Conservation (phyloP, 2,329 filamentous ascomycete species). For the Fusarium pininemorale region DNA sequence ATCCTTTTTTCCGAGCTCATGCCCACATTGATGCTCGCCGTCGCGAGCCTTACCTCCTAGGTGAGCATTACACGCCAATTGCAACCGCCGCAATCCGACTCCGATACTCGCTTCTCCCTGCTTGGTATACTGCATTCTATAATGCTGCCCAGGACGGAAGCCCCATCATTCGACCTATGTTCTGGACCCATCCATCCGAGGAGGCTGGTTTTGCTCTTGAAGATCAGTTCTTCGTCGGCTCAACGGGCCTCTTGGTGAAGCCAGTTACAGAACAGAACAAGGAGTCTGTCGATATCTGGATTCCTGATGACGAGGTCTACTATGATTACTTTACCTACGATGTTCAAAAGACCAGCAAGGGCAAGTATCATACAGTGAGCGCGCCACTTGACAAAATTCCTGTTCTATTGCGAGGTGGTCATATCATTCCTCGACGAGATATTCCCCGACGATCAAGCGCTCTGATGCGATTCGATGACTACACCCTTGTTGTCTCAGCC, state of each 20-base stretch:
- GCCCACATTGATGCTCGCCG: constrained; percentile 96
- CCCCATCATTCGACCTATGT: constrained; percentile 91
- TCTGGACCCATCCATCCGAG: constrained; percentile 88
- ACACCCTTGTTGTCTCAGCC: constrained; percentile 83
- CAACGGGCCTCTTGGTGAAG: constrained; percentile 90
- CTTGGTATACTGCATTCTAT: constrained; percentile 98
- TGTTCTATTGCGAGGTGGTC: constrained; percentile 89
- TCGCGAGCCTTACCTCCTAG: constrained; percentile 89
- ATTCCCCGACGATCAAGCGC: constrained; percentile 84
- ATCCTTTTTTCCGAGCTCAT: constrained; percentile 97
- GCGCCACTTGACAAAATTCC: constrained; percentile 89
- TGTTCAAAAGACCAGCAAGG: constrained; percentile 73
- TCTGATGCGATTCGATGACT: constrained; percentile 94
- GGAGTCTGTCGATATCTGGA: constrained; percentile 79
- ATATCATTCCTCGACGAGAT: constrained; percentile 91
- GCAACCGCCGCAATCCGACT: constrained; percentile 88
- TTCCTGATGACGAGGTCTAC: constrained; percentile 89
- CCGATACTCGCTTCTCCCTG: constrained; percentile 87
- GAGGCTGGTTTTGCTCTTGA: constrained; percentile 90
- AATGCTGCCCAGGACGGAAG: constrained; percentile 83
- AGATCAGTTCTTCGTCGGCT: constrained; percentile 91
- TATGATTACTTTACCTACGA: constrained; percentile 96
- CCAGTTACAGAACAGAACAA: constrained; percentile 84
- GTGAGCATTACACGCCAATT: constrained; percentile 85
- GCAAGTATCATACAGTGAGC: constrained; percentile 73